Percentiles rank a stretch among this genome's conserved stretches.
Conservation (phyloP, 1,284 basidiomycete species). For the Meripilus lineatus region DNA sequence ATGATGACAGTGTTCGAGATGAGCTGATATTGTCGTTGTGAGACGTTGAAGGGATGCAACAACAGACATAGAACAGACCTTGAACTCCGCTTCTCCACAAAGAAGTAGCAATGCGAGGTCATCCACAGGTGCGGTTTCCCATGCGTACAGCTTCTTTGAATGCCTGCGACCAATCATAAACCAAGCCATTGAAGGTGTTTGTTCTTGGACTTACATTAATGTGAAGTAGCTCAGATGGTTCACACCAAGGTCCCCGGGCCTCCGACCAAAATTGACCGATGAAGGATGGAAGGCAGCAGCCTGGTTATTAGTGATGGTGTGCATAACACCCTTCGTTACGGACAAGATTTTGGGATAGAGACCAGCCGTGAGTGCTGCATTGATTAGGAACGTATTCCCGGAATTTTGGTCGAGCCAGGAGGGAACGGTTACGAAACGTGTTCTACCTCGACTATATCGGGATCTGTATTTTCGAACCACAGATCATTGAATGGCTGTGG, state of each 20-base stretch:
- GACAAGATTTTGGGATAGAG: slow-evolving; percentile 90
- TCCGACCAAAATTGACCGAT: slow-evolving; percentile 79
- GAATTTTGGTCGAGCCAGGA: slow-evolving; percentile 70
- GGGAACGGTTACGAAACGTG: slow-evolving; percentile 77
- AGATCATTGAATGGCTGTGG: neutral
- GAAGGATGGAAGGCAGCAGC: slow-evolving; percentile 86
- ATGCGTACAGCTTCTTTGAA: slow-evolving; percentile 91
- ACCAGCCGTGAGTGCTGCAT: slow-evolving; percentile 83
- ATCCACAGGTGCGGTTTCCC: slow-evolving; percentile 92
- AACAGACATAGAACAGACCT: slow-evolving; percentile 41
- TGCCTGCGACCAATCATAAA: slow-evolving; percentile 51
- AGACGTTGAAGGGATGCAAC: neutral
- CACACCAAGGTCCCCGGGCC: slow-evolving; percentile 65
- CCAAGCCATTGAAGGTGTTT: slow-evolving; percentile 15
- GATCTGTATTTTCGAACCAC: slow-evolving; percentile 39
- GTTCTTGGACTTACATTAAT: slow-evolving; percentile 58
- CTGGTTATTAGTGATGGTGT: slow-evolving; percentile 88
- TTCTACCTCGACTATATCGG: slow-evolving; percentile 70
- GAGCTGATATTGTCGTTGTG: slow-evolving; percentile 41
- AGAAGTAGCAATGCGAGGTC: slow-evolving; percentile 81
- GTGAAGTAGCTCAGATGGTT: slow-evolving; percentile 86
- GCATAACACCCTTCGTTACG: slow-evolving; percentile 61
- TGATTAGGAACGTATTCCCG: slow-evolving; percentile 59
- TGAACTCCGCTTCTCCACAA: slow-evolving; percentile 92
- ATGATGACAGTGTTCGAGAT: slow-evolving; percentile 70